phyloP scores from a whole-genome alignment of 2,329 filamentous ascomycete genomes.

The Diaporthe citrichinensis region DNA sequence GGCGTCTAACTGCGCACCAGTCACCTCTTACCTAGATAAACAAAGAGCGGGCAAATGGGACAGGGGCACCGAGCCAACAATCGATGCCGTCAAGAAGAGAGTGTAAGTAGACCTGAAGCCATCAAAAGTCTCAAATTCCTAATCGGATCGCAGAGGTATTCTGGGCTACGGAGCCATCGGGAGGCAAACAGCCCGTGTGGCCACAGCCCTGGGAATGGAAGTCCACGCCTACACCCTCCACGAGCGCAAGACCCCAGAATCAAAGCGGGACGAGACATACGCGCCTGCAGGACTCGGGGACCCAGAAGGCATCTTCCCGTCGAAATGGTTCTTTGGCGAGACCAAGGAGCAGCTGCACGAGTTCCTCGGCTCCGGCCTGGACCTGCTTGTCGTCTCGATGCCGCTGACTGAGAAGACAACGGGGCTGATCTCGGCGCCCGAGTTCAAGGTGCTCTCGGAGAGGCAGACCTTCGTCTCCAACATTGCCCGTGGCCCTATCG shows the following conservation, averaged over 20 bases:
- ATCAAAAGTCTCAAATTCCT: background rate
- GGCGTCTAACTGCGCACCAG: constrained; percentile 47
- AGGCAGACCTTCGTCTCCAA: constrained; percentile 76
- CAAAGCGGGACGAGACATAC: constrained; percentile 74
- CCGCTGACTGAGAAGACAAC: constrained; percentile 65
- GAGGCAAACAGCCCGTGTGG: constrained; percentile 68
- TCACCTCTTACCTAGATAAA: constrained; percentile 60
- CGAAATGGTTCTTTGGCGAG: constrained; percentile 65
- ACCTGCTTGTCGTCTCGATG: constrained; percentile 66
- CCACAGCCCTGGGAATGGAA: constrained; percentile 76
- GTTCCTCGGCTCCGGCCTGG: constrained; percentile 65
- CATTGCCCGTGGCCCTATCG: constrained; percentile 73
- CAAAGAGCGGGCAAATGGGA: constrained; percentile 62
- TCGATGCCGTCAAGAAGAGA: constrained; percentile 63
- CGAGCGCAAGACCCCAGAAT: constrained; percentile 76
- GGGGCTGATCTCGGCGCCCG: constrained; percentile 64
- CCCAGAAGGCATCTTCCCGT: constrained; percentile 62
- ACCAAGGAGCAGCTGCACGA: constrained; percentile 60
- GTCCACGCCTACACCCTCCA: constrained; percentile 83
- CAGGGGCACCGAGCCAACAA: constrained; percentile 48
- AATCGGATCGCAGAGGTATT: constrained; percentile 57
- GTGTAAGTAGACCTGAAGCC: constrained; percentile 57
- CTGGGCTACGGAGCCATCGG: constrained; percentile 70
- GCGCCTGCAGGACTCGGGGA: constrained; percentile 77
- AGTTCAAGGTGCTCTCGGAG: constrained; percentile 62